These are phyloP conservation scores for Trypanosoma melophagium DNA, from an alignment of 208 protist species.

Conservation along the genomic window DNA sequence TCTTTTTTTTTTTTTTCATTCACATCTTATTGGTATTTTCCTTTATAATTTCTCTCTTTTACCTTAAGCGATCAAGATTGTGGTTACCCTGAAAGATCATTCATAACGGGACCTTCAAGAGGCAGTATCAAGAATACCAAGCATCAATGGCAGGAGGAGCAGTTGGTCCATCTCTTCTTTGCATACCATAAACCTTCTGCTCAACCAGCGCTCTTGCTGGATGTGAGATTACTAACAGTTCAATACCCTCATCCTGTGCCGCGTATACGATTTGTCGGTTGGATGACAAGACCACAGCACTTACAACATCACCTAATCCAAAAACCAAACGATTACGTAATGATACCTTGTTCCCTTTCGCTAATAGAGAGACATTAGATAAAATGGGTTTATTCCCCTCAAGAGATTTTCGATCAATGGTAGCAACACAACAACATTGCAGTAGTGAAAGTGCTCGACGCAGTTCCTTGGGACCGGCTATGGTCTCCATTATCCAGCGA, in stretches of 20 bases:
- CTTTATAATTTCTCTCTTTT: neutral
- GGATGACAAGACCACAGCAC: constrained; percentile 49
- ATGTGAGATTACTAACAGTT: constrained; percentile 42
- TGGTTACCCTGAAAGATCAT: too few species aligned
- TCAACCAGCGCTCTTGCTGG: constrained; percentile 70
- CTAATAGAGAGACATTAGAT: constrained; percentile 30
- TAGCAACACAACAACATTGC: constrained; percentile 40
- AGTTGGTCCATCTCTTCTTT: constrained; percentile 38
- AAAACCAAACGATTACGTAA: constrained; percentile 68
- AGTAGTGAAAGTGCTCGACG: constrained; percentile 52
- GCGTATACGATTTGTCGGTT: constrained; percentile 58
- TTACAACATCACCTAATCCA: constrained; percentile 48
- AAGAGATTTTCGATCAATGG: constrained; percentile 21
- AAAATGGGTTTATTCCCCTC: neutral
- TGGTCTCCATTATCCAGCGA: constrained; percentile 73
- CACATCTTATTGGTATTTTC: neutral
- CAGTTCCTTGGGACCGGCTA: constrained; percentile 63
- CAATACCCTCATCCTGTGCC: constrained; percentile 43
- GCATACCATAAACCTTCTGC: constrained; percentile 48
- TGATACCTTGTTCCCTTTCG: constrained; percentile 33
- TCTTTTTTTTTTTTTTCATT: neutral
- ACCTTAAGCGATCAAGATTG: neutral
- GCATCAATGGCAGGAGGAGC: constrained; percentile 37
- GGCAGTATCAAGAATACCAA: too few species aligned
- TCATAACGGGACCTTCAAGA: too few species aligned